These are phyloP conservation scores for Colletotrichum liaoningense DNA, from an alignment of 2,329 filamentous ascomycete genomes.

Conservation along the genomic window DNA sequence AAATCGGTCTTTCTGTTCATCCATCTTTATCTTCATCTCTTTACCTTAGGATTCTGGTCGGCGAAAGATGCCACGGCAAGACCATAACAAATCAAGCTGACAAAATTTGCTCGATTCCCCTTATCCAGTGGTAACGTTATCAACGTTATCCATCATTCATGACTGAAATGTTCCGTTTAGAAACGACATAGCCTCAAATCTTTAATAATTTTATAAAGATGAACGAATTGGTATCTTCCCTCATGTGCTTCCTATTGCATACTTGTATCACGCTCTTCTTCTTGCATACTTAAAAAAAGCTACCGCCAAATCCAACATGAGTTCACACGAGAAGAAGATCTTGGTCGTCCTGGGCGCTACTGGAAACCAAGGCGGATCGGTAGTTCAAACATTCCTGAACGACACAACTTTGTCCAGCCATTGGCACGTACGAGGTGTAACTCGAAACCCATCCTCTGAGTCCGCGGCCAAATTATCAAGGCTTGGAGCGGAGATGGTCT, in stretches of 20 bases:
- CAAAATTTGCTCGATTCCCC: neutral
- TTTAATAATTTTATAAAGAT: too few relatives aligned
- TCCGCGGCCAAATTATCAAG: conserved; percentile 52
- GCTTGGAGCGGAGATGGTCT: conserved; percentile 54
- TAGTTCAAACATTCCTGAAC: neutral
- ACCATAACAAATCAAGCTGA: neutral
- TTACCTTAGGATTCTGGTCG: neutral
- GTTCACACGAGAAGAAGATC: neutral
- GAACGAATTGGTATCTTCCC: too few relatives aligned
- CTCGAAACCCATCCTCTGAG: conserved; percentile 55
- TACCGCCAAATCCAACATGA: neutral
- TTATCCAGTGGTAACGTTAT: neutral
- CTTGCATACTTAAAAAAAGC: neutral
- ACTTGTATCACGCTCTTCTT: neutral
- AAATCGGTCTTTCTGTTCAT: neutral
- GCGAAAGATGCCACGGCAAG: neutral
- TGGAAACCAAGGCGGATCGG: conserved; percentile 15
- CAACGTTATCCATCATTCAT: neutral
- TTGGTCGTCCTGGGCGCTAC: conserved; percentile 17
- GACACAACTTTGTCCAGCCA: neutral
- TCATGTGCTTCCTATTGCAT: neutral
- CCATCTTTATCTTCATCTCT: too few relatives aligned
- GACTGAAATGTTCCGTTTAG: too few relatives aligned
- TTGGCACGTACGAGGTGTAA: conserved; percentile 54
- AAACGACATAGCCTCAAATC: too few relatives aligned